These are phyloP conservation scores for Morella rubra DNA, from an alignment of 306 rosid genomes.

Conservation along the genomic window DNA sequence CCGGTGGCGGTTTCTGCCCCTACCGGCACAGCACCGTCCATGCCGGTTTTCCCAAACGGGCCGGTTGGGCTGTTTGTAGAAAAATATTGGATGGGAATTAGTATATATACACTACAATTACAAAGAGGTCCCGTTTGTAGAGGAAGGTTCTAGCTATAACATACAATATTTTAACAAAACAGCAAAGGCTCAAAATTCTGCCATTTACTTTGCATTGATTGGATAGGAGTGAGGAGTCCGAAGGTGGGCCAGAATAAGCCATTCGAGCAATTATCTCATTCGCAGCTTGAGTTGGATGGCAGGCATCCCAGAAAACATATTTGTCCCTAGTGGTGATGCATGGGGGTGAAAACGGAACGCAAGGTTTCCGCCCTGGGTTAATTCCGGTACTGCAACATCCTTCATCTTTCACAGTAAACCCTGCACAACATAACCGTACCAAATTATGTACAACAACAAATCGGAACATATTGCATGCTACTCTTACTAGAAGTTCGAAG, in stretches of 20 bases:
- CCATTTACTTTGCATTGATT: constrained; percentile 34
- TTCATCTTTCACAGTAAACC: constrained; percentile 32
- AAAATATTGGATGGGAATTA: no score
- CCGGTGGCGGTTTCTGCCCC: no score
- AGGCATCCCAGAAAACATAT: constrained; percentile 50
- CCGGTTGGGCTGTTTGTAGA: no score
- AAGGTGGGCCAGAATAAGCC: constrained; percentile 27
- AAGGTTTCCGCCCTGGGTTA: constrained; percentile 27
- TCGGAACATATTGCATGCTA: no score
- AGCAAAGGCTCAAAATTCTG: not conserved
- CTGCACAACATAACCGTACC: constrained; percentile 5
- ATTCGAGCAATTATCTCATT: constrained; percentile 17
- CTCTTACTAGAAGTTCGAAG: no score
- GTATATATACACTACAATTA: no score
- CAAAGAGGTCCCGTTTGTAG: no score
- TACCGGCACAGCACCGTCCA: no score
- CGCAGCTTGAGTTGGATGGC: constrained; percentile 30
- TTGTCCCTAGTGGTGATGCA: constrained; percentile 28
- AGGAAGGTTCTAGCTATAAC: no score
- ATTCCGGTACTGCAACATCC: constrained; percentile 43
- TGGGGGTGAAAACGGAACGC: constrained; percentile 29
- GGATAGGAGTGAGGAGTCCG: constrained; percentile 33
- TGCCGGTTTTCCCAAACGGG: no score
- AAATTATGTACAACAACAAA: not conserved
- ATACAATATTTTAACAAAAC: no score